Conservation (phyloP, 192 early-diverging fungal species). For the Gorgonomyces haynaldii region DNA sequence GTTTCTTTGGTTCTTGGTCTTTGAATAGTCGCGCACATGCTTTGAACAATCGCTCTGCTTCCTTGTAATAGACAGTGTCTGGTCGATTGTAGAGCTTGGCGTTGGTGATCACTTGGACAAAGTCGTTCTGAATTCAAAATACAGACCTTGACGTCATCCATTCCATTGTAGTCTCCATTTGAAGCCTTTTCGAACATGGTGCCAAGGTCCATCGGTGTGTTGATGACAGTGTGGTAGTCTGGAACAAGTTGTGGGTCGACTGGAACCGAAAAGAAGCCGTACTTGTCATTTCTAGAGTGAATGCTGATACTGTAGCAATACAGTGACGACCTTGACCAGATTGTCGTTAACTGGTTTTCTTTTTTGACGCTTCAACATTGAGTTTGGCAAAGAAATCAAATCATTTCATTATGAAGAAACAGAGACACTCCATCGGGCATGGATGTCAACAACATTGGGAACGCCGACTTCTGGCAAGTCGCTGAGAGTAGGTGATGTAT, state of each 20-base stretch:
- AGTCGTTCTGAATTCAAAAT: conserved; percentile 35
- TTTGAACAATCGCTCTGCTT: conserved; percentile 63
- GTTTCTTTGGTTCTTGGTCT: conserved; percentile 10
- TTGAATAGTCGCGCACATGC: not conserved
- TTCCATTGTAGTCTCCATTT: conserved; percentile 44
- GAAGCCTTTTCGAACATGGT: conserved; percentile 74
- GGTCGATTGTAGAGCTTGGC: conserved; percentile 74
- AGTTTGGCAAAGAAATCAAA: no score
- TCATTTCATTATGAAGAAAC: no score
- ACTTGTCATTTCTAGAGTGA: conserved; percentile 73
- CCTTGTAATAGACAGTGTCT: conserved; percentile 67
- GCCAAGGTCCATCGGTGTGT: conserved; percentile 78
- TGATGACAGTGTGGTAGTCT: conserved; percentile 73
- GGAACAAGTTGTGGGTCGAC: conserved; percentile 64
- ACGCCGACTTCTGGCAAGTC: no score
- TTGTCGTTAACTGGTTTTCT: no score
- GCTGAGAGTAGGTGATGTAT: no score
- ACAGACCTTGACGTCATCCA: conserved; percentile 50
- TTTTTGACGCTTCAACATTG: no score
- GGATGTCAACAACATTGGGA: no score
- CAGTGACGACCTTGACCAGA: not conserved
- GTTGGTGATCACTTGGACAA: conserved; percentile 67
- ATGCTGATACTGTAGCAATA: conserved; percentile 1
- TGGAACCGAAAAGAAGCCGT: conserved; percentile 78
- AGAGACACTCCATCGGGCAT: no score